Percentiles rank a stretch among this genome's conserved stretches.
Conservation (phyloP, 2,329 filamentous ascomycete genomes). For the Neospermospora avenae region DNA sequence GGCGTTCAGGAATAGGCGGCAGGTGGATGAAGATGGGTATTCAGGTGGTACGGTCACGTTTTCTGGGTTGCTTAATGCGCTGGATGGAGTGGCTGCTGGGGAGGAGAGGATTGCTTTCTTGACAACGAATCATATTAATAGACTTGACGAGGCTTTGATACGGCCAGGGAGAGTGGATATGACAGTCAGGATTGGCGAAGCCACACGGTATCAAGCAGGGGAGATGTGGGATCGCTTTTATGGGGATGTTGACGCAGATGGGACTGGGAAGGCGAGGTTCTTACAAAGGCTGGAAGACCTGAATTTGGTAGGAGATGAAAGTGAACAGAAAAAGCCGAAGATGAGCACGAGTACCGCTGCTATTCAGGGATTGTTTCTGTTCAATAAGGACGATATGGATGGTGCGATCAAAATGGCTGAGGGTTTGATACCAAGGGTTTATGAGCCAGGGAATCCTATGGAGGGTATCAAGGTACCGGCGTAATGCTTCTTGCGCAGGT, state of each 20-base stretch:
- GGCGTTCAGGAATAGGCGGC: slow-evolving; percentile 51
- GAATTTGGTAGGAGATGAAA: slow-evolving; percentile 60
- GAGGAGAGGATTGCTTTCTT: slow-evolving; percentile 93
- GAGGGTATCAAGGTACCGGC: not conserved
- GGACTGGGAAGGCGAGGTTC: slow-evolving; percentile 64
- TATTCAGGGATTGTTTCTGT: slow-evolving; percentile 90
- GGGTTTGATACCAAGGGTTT: slow-evolving; percentile 56
- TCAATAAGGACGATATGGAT: slow-evolving; percentile 87
- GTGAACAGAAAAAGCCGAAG: slow-evolving; percentile 18
- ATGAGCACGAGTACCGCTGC: slow-evolving; percentile 77
- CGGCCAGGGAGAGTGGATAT: slow-evolving; percentile 91
- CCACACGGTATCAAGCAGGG: slow-evolving; percentile 77
- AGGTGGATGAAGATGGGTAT: slow-evolving; percentile 46
- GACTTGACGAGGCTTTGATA: slow-evolving; percentile 80
- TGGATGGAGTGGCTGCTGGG: slow-evolving; percentile 90
- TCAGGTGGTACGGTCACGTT: slow-evolving; percentile 59
- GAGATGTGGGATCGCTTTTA: slow-evolving; percentile 96
- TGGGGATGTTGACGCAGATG: slow-evolving; percentile 69
- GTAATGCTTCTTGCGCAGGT: too few relatives aligned
- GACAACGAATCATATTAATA: slow-evolving; percentile 92
- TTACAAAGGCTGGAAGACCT: slow-evolving; percentile 65
- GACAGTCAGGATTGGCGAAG: slow-evolving; percentile 85
- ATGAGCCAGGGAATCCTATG: slow-evolving; percentile 41
- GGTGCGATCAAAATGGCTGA: slow-evolving; percentile 82
- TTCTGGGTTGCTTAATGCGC: slow-evolving; percentile 79